A percentile compares a stretch with the other conserved stretches of the same genome.
phyloP scores from a whole-genome alignment of 2,329 filamentous ascomycete genomes.

The Fusarium tuaranense region DNA sequence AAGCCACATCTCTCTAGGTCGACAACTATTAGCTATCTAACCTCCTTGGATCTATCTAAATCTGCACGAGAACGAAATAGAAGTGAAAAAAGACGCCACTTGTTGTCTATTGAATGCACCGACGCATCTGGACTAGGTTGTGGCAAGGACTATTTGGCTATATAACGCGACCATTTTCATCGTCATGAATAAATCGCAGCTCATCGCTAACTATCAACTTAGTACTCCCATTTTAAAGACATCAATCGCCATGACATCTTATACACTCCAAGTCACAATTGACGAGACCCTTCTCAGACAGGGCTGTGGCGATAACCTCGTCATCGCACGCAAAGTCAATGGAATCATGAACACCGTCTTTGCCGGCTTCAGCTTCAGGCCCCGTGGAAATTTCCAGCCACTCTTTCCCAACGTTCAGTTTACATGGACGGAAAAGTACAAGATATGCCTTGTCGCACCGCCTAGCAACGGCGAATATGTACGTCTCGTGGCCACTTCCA shows the following conservation, averaged over 20 bases:
- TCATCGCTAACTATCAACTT: background rate
- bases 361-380: background rate
- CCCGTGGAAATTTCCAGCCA: background rate
- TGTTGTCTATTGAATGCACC: background rate
- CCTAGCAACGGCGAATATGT: background rate
- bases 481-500: background rate
- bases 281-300: background rate
- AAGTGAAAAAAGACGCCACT: no score
- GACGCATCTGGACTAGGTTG: background rate
- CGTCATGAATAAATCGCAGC: background rate
- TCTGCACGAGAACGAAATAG: no score
- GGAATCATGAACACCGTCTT: background rate
- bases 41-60: background rate
- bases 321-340: background rate
- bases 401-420: background rate
- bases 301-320: background rate
- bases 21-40: background rate
- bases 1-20: background rate
- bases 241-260: background rate
- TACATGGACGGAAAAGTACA: background rate
- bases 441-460: background rate
- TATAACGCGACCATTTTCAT: background rate
- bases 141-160: background rate
- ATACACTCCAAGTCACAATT: background rate
- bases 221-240: background rate